Evolutionary conservation across 257 asterid species (phyloP).

Genomic region (Nicotiana attenuata): DNA sequence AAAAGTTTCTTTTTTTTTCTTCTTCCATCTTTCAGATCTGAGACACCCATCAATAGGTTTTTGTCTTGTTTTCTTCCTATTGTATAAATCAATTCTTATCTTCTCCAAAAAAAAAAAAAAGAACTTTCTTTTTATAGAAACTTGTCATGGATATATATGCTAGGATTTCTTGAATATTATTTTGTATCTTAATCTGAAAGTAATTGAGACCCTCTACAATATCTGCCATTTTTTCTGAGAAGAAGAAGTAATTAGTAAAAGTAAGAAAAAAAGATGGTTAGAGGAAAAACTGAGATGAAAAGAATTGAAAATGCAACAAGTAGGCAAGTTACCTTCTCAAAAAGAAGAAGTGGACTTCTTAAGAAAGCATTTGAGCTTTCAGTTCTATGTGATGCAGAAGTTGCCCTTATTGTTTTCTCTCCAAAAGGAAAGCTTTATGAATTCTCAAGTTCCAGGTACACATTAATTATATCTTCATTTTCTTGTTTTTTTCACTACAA

Average conservation of each 20-base stretch:
- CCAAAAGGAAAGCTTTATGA: constrained; percentile 48
- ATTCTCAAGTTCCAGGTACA: constrained; percentile 53
- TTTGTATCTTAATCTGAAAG: neutral
- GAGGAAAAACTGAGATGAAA: constrained; percentile 54
- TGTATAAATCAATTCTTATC: neutral
- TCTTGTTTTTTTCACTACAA: neutral
- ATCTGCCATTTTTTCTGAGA: neutral
- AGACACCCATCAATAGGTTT: constrained; percentile 4
- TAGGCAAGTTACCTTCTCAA: constrained; percentile 60
- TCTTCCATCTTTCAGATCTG: constrained; percentile 35
- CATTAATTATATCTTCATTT: neutral
- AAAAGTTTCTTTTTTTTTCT: neutral
- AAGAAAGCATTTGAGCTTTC: constrained; percentile 66
- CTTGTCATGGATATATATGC: too few relatives aligned
- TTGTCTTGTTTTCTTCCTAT: neutral
- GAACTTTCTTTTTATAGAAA: too few relatives aligned
- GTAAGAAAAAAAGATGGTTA: constrained; percentile 31
- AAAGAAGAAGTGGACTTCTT: constrained; percentile 57
- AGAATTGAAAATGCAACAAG: constrained; percentile 52
- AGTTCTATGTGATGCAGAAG: constrained; percentile 64
- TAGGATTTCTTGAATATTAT: neutral
- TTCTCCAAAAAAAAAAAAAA: neutral
- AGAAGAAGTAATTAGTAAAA: neutral
- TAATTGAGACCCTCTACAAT: neutral
- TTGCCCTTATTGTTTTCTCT: constrained; percentile 50